These are phyloP conservation scores for Leishmania arabica DNA, from an alignment of 208 protist species.

Conservation along the genomic window DNA sequence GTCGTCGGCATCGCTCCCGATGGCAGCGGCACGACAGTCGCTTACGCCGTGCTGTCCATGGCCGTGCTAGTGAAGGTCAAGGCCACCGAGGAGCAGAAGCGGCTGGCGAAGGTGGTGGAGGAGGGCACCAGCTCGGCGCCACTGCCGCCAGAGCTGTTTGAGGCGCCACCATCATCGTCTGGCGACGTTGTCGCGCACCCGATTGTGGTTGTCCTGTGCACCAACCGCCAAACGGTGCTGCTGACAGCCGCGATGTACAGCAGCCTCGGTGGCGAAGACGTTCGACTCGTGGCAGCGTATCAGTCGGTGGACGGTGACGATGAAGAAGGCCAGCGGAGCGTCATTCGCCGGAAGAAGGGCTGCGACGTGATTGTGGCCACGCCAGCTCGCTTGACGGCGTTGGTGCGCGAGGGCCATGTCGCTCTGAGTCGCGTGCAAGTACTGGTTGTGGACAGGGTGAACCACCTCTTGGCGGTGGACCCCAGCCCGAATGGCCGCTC, in stretches of 20 bases:
- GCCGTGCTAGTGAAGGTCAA: slow-evolving; percentile 32
- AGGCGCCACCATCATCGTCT: not conserved
- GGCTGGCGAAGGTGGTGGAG: not conserved
- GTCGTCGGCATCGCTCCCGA: slow-evolving; percentile 94
- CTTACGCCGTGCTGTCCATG: slow-evolving; percentile 95
- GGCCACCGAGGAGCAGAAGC: slow-evolving; percentile 1
- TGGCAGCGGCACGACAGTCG: slow-evolving; percentile 96
- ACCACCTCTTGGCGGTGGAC: slow-evolving; percentile 94
- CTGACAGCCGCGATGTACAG: slow-evolving; percentile 95
- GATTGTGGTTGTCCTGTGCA: slow-evolving; percentile 95
- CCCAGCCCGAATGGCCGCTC: slow-evolving; percentile 24
- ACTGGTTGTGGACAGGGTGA: slow-evolving; percentile 95
- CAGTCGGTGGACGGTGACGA: slow-evolving; percentile 16
- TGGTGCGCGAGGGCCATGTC: slow-evolving; percentile 54
- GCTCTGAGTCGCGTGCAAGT: slow-evolving; percentile 76
- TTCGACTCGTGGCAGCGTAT: slow-evolving; percentile 55
- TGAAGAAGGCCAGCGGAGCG: slow-evolving; percentile 80
- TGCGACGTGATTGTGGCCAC: slow-evolving; percentile 94
- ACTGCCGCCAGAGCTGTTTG: not conserved
- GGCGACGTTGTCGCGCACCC: slow-evolving; percentile 37
- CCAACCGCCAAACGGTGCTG: slow-evolving; percentile 95
- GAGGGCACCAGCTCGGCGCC: not conserved
- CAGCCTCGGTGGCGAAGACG: slow-evolving; percentile 49
- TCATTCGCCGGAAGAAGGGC: slow-evolving; percentile 62
- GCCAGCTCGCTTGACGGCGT: slow-evolving; percentile 64